Percentiles rank a stretch among this genome's conserved stretches.
These are phyloP conservation scores for Fraxinus baroniana DNA, from an alignment of 305 asterid species.

Conservation along the genomic window DNA sequence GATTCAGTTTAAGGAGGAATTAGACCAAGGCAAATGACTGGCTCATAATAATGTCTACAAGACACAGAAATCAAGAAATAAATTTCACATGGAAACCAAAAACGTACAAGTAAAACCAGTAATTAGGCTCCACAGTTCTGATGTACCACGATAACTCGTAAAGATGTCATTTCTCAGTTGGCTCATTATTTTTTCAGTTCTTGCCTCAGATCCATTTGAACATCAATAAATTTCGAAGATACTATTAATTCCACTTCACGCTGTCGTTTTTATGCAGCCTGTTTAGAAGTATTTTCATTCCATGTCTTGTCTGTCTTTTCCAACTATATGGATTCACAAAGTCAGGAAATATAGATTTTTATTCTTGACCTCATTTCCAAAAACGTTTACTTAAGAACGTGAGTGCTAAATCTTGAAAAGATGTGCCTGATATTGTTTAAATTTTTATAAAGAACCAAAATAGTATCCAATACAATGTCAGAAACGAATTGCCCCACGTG, in stretches of 20 bases:
- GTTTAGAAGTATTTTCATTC: constrained; percentile 2
- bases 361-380: constrained; percentile 7
- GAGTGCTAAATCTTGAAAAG: neutral
- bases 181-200: neutral
- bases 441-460: neutral
- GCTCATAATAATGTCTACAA: constrained; percentile 7
- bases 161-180: neutral
- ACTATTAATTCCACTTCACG: neutral
- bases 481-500: constrained; percentile 1
- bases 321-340: constrained; percentile 14
- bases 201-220: constrained; percentile 6
- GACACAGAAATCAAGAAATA: constrained; percentile 5
- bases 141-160: neutral
- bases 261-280: neutral
- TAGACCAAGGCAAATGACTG: neutral
- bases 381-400: neutral
- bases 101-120: neutral
- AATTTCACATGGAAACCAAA: constrained; percentile 2
- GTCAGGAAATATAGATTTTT: neutral
- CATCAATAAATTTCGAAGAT: neutral
- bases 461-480: neutral
- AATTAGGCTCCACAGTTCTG: neutral
- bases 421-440: neutral
- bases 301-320: neutral
- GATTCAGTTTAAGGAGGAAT: neutral